phyloP scores from a whole-genome alignment of 192 early-diverging fungal species.

The Coemansia sp. region DNA sequence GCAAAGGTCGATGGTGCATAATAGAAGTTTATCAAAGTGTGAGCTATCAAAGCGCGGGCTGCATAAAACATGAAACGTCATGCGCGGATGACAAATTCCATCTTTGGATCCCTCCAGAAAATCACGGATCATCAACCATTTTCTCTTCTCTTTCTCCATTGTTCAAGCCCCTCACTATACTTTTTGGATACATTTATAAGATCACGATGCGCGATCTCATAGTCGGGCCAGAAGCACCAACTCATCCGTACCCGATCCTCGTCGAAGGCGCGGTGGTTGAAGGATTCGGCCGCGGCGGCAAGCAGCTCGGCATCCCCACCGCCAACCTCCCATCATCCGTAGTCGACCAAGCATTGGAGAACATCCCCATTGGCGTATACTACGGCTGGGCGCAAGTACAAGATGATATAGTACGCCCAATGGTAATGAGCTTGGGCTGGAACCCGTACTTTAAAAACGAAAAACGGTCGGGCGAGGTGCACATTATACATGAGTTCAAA shows the following conservation, averaged over 20 bases:
- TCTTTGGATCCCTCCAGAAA: too few relatives aligned
- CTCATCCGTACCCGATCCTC: slow-evolving; percentile 71
- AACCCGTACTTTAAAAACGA: slow-evolving; percentile 99
- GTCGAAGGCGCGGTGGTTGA: slow-evolving; percentile 79
- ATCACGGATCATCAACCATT: too few relatives aligned
- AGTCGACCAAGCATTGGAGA: slow-evolving; percentile 62
- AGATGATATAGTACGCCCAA: slow-evolving; percentile 67
- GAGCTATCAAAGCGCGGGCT: too few relatives aligned
- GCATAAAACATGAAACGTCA: too few relatives aligned
- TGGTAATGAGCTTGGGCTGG: slow-evolving; percentile 99
- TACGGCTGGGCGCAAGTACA: slow-evolving; percentile 89
- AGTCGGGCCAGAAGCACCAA: slow-evolving; percentile 27
- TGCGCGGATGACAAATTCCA: too few relatives aligned
- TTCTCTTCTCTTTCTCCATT: too few relatives aligned
- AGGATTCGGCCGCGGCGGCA: slow-evolving; percentile 94
- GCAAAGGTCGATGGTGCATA: too few relatives aligned
- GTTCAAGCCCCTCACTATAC: too few relatives aligned
- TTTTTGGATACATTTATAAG: too few relatives aligned
- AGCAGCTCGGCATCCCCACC: slow-evolving; percentile 96
- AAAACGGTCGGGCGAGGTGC: slow-evolving; percentile 94
- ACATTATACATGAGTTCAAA: slow-evolving; percentile 84
- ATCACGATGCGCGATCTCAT: neutral
- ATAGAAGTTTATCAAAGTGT: too few relatives aligned
- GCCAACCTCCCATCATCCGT: slow-evolving; percentile 87
- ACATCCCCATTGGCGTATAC: slow-evolving; percentile 86